A percentile compares a stretch with the other conserved stretches of the same genome.
Conservation (phyloP, 257 asterid genomes). For the Datura wrightii region DNA sequence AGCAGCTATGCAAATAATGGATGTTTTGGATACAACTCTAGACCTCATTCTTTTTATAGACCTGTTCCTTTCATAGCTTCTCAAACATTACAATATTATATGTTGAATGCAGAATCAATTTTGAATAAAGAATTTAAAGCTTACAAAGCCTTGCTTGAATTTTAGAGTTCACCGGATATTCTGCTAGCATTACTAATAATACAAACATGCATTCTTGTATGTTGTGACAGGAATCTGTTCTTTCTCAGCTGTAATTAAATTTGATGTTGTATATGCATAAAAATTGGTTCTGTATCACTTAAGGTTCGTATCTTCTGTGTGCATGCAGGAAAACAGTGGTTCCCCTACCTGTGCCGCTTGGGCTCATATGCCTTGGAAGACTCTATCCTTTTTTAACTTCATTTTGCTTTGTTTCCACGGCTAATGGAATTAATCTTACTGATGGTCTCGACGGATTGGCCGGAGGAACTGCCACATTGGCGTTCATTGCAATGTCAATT, state of each 20-base stretch:
- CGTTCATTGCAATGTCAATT: conserved; percentile 87
- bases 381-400: conserved; percentile 64
- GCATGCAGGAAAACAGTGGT: conserved; percentile 82
- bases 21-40: background rate
- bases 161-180: background rate
- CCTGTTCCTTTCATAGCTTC: conserved; percentile 14
- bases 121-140: background rate
- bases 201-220: background rate
- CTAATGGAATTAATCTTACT: conserved; percentile 73
- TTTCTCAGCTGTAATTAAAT: background rate
- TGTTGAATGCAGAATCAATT: background rate
- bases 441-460: conserved; percentile 94
- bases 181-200: too few species aligned
- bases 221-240: background rate
- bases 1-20: background rate
- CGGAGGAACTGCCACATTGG: conserved; percentile 88
- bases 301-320: conserved; percentile 20
- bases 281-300: background rate
- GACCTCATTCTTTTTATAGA: background rate
- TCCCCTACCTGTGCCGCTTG: conserved; percentile 87
- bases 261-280: background rate
- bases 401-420: conserved; percentile 79
- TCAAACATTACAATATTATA: background rate
- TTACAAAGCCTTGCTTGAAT: background rate
- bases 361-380: conserved; percentile 72